Evolutionary conservation across 139 green algal species (phyloP), one percentile per base, ranked within the genome.

Genomic region (Prasinococcaceae sp.): DNA sequence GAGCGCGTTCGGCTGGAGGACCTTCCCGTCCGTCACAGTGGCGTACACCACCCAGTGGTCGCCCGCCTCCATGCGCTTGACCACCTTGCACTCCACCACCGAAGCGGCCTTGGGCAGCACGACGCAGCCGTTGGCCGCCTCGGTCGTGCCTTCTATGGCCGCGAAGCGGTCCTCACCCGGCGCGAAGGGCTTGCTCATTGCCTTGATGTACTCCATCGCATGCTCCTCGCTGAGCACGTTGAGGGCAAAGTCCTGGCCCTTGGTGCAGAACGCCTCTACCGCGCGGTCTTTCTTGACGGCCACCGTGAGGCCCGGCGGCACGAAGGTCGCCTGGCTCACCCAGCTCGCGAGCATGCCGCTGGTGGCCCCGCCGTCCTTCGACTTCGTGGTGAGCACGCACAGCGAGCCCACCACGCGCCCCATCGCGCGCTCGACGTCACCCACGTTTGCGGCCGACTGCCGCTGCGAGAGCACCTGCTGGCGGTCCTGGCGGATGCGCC

Each of bases 291-390:
- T 92, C 56, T 16, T 46, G 3, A 92, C 79, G 1, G 88, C 74
- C 33, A 96, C 67, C 1, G 89, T 93, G 3, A 96, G 4, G 30
- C 84, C 88, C 3, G 87, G 87, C 1, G 87, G 87, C 49, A 84
- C 73, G 63, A 96, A 96, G 10, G 65, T 81, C 1, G 84, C 86
- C 68, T 93, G 84, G 17, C 66, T 79, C 1, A 97, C 66, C 88
- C 88, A 97, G 42, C 68, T 84, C 0, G 88, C 88, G 2, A 96
- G 61, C 86, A 97, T 95, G 38, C 78, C 84, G 50, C 47, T 73
- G 36, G 69, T 41, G 6, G 81, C 82, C 33, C 94, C 85, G 29
- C 81, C 83, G 35, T 84, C 75, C 23, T 56, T 59, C 8, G 75
- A 74, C n/a, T n/a, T n/a, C n/a, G n/a, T n/a, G 0, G 85, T 89